Evolutionary conservation across 768 basidiomycete species (phyloP).

Genomic region (Fomitopsis serialis): DNA sequence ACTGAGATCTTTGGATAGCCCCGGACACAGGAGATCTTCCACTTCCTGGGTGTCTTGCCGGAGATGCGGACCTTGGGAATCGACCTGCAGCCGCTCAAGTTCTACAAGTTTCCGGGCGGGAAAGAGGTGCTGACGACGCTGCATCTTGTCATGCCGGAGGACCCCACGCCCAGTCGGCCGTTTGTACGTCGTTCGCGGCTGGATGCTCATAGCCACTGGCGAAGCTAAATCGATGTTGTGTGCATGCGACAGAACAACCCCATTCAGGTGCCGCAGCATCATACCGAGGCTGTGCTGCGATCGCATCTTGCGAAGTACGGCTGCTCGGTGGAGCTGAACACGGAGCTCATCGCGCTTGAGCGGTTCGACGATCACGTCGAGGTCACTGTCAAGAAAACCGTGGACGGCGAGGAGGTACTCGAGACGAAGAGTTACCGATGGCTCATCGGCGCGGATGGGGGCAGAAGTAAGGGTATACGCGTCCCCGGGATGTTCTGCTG

Average conservation of each 20-base stretch:
- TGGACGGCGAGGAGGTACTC: conserved; percentile 18
- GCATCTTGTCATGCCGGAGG: neutral
- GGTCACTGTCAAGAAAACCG: conserved; percentile 26
- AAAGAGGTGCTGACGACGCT: conserved; percentile 2
- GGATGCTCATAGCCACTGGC: neutral
- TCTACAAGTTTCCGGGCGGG: conserved; percentile 15
- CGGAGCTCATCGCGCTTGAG: conserved; percentile 5
- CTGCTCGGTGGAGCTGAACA: conserved; percentile 9
- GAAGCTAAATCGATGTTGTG: too few species aligned
- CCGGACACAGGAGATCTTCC: conserved; percentile 15
- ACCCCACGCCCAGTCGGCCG: conserved; percentile 9
- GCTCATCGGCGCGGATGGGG: conserved; percentile 40
- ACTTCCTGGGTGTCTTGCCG: conserved; percentile 13
- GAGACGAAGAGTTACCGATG: conserved; percentile 27
- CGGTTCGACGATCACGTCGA: conserved; percentile 12
- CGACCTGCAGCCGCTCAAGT: neutral
- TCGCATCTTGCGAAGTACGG: conserved; percentile 7
- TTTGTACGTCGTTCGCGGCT: conserved; percentile 5
- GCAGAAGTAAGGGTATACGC: conserved; percentile 18
- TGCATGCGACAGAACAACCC: neutral
- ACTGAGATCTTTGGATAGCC: conserved; percentile 4
- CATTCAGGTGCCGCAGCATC: conserved; percentile 8
- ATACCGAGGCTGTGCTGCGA: conserved; percentile 12
- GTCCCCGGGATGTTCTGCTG: neutral
- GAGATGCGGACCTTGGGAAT: conserved; percentile 5